phyloP scores from a whole-genome alignment of 345 rosid genomes.

The Eucalyptus globulus region DNA sequence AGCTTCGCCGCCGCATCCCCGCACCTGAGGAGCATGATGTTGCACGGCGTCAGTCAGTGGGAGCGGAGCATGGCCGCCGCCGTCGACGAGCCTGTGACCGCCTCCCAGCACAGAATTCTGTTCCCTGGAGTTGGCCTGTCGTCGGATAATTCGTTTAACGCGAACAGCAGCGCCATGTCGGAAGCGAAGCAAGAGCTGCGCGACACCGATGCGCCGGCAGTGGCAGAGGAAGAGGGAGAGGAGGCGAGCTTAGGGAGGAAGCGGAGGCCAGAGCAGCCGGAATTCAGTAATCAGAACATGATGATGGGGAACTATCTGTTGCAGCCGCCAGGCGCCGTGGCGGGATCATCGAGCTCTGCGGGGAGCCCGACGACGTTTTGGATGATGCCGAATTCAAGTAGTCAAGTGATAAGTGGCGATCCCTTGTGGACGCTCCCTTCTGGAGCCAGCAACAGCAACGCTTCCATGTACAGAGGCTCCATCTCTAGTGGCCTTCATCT shows the following conservation, averaged over 20 bases:
- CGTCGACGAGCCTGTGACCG: background rate
- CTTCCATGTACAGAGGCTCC: slow-evolving; percentile 16
- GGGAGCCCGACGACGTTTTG: slow-evolving; percentile 37
- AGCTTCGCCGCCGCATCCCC: slow-evolving; percentile 15
- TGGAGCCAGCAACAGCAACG: background rate
- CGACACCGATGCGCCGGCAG: background rate
- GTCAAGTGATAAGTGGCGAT: slow-evolving; percentile 25
- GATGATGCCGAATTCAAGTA: slow-evolving; percentile 40
- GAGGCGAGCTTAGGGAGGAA: slow-evolving; percentile 4
- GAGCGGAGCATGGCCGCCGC: slow-evolving; percentile 5
- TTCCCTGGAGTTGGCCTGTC: slow-evolving; percentile 12
- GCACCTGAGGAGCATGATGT: slow-evolving; percentile 5
- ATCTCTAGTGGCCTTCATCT: slow-evolving; percentile 54
- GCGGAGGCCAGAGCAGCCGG: slow-evolving; percentile 1
- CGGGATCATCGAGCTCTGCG: background rate
- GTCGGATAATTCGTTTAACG: background rate
- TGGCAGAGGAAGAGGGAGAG: slow-evolving; percentile 4
- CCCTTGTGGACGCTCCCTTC: slow-evolving; percentile 33
- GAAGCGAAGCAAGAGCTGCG: slow-evolving; percentile 24
- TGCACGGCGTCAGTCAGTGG: slow-evolving; percentile 9
- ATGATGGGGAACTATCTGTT: slow-evolving; percentile 37
- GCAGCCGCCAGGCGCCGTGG: slow-evolving; percentile 25
- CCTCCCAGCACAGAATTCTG: slow-evolving; percentile 10
- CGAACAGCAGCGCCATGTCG: slow-evolving; percentile 1
- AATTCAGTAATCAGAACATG: slow-evolving; percentile 1